A percentile compares a stretch with the other conserved stretches of the same genome.
phyloP scores from a whole-genome alignment of 129 eudicot genomes.

The Flaveria linearis region DNA sequence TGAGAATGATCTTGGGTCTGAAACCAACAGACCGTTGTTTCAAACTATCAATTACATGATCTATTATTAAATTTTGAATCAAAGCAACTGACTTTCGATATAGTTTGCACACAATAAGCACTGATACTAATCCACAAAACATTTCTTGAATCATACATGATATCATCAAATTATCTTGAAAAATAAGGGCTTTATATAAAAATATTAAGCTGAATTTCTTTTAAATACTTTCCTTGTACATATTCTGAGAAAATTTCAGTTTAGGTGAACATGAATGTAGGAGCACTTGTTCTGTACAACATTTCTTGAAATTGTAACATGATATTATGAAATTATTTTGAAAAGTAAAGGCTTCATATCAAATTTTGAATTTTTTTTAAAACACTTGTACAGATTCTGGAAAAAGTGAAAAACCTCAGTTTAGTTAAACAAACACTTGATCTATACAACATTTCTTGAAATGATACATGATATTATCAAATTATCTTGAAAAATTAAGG shows the following conservation, averaged over 20 bases:
- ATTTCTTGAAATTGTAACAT: background rate
- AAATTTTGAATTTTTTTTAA: background rate
- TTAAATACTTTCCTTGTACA: no score
- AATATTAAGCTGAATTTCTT: no score
- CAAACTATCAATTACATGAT: background rate
- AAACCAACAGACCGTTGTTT: no score
- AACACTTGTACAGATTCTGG: background rate
- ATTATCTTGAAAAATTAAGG: background rate
- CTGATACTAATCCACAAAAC: background rate
- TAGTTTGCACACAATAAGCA: background rate
- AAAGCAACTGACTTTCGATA: slow-evolving; percentile 7
- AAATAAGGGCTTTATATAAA: background rate
- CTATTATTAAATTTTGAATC: slow-evolving; percentile 6
- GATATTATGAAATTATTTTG: background rate
- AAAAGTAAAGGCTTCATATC: background rate
- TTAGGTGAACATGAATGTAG: no score
- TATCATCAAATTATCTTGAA: background rate
- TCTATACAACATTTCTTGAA: background rate
- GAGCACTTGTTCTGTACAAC: background rate
- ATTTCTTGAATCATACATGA: background rate
- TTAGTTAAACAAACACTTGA: background rate
- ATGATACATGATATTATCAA: background rate
- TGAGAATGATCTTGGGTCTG: no score
- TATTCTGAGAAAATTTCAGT: no score
- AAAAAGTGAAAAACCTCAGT: background rate